Evolutionary conservation across 2,329 filamentous ascomycete species (phyloP).

Genomic region (Colletotrichum chlorophyti): DNA sequence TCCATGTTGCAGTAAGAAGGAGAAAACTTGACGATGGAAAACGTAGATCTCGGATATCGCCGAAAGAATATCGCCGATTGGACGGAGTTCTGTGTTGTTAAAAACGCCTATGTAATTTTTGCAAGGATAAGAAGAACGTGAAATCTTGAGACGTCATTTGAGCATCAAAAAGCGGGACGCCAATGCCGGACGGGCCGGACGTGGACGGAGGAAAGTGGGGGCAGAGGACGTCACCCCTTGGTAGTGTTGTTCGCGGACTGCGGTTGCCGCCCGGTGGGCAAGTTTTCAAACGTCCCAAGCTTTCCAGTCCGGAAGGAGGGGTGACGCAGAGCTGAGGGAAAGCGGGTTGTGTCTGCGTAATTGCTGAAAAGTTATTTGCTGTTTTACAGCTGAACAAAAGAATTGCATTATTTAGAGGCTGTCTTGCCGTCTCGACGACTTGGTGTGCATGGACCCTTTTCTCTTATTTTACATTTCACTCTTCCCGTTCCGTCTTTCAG

Average conservation of each 20-base stretch:
- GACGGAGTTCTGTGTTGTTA: neutral
- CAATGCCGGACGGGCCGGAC: neutral
- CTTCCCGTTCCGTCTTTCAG: neutral
- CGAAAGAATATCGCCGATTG: neutral
- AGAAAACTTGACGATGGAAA: neutral
- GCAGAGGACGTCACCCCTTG: slow-evolving; percentile 2
- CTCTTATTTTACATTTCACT: neutral
- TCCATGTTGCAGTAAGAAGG: slow-evolving; percentile 80
- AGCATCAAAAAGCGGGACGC: neutral
- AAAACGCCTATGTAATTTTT: neutral
- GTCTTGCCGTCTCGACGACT: too few relatives aligned
- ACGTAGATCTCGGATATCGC: neutral
- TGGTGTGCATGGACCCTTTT: too few relatives aligned
- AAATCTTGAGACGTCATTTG: slow-evolving; percentile 9
- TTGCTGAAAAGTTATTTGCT: neutral
- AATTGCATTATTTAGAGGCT: too few relatives aligned
- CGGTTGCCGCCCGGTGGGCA: too few relatives aligned
- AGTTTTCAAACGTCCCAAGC: too few relatives aligned
- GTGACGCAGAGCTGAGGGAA: slow-evolving; percentile 6
- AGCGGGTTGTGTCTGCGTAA: neutral
- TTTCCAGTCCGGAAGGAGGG: too few relatives aligned
- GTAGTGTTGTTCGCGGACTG: neutral
- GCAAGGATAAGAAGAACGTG: neutral
- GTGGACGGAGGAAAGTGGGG: slow-evolving; percentile 1
- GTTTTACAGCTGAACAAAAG: too few relatives aligned